phyloP scores from a whole-genome alignment of 257 asterid genomes.

The Verbascum thapsus region DNA sequence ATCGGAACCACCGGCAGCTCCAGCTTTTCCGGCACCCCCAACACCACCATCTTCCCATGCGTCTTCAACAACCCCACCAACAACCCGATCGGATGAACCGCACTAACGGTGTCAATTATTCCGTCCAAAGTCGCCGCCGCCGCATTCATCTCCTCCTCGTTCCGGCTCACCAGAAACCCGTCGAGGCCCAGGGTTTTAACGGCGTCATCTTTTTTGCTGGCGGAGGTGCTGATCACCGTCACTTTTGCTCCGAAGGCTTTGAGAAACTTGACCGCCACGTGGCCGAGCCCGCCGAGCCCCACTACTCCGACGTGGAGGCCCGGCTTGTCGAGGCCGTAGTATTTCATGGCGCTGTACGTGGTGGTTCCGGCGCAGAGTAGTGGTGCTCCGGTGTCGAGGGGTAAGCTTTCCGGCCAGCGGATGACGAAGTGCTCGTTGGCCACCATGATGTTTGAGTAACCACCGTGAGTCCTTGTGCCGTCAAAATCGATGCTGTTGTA shows the following conservation, averaged over 20 bases:
- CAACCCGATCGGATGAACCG: neutral
- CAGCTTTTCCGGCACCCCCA: neutral
- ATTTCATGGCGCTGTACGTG: conserved; percentile 13
- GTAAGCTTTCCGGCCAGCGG: conserved; percentile 22
- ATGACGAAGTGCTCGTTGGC: conserved; percentile 19
- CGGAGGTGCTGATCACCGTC: conserved; percentile 9
- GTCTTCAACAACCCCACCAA: conserved; percentile 9
- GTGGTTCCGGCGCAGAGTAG: conserved; percentile 23
- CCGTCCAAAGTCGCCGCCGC: conserved; percentile 14
- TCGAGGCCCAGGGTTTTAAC: conserved; percentile 10
- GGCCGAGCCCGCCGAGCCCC: conserved; percentile 10
- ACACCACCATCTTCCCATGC: conserved; percentile 9
- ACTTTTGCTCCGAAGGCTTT: conserved; percentile 2
- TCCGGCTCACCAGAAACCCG: neutral
- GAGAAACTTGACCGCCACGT: neutral
- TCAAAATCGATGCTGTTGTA: neutral
- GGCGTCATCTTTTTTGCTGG: neutral
- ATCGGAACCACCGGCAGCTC: conserved; percentile 12
- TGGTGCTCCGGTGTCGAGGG: conserved; percentile 18
- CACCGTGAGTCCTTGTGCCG: conserved; percentile 14
- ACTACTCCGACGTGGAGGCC: neutral
- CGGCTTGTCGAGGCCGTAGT: conserved; percentile 19
- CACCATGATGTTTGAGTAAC: conserved; percentile 22
- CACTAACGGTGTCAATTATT: conserved; percentile 9
- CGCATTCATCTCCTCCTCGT: neutral